phyloP scores from a whole-genome alignment of 441 rosid species.

The Theobroma grandiflorum region DNA sequence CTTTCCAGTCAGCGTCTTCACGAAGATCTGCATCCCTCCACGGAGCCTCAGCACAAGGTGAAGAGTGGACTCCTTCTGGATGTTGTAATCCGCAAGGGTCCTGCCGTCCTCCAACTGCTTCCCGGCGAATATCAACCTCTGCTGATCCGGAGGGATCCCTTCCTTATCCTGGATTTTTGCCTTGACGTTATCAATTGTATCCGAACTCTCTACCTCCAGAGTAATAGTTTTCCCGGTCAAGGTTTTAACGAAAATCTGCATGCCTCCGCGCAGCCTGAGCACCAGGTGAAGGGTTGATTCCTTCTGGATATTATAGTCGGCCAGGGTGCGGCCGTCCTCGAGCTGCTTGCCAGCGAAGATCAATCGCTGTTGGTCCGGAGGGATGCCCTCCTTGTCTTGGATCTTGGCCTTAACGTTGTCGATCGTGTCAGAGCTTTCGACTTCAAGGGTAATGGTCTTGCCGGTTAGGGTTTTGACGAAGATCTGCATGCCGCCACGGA shows the following conservation, averaged over 20 bases:
- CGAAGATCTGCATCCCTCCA: background rate
- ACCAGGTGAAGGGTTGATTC: constrained; percentile 7
- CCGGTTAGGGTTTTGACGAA: constrained; percentile 3
- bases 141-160: background rate
- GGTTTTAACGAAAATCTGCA: constrained; percentile 7
- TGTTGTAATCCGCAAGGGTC: constrained; percentile 2
- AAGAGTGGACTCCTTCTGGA: constrained; percentile 4
- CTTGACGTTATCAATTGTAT: constrained; percentile 13
- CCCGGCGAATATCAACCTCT: background rate
- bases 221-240: constrained; percentile 1
- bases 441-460: background rate
- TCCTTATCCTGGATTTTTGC: constrained; percentile 11
- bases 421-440: background rate
- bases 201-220: constrained; percentile 3
- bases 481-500: constrained; percentile 13
- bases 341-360: constrained; percentile 9
- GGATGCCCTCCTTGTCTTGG: constrained; percentile 2
- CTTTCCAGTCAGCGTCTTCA: background rate
- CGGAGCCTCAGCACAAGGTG: background rate
- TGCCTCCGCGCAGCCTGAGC: constrained; percentile 13
- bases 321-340: constrained; percentile 5
- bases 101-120: constrained; percentile 11
- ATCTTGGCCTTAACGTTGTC: constrained; percentile 9
- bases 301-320: constrained; percentile 2
- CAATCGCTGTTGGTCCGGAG: constrained; percentile 8